phyloP scores from a whole-genome alignment of 352 stramenopile species.

The Phytopythium aichiense region DNA sequence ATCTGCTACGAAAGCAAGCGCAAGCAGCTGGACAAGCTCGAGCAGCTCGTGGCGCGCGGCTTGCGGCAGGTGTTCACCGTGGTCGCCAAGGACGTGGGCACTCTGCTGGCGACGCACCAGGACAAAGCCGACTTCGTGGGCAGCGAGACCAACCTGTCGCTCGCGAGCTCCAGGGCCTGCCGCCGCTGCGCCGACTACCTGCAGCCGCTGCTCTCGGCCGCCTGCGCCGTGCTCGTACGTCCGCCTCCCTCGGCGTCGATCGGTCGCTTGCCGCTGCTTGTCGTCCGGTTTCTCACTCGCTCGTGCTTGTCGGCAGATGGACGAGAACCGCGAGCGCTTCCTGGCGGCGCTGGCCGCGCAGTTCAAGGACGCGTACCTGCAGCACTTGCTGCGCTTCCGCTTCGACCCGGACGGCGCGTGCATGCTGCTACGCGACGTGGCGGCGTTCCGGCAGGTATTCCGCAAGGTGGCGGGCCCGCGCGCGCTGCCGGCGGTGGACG shows the following conservation, averaged over 20 bases:
- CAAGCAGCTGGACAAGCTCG: constrained; percentile 60
- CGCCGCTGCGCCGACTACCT: constrained; percentile 72
- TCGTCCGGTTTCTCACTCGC: no score
- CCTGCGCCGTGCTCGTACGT: constrained; percentile 50
- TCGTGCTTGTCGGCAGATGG: constrained; percentile 21
- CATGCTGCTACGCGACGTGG: constrained; percentile 78
- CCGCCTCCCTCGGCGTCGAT: background rate
- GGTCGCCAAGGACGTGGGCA: constrained; percentile 52
- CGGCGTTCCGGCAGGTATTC: constrained; percentile 70
- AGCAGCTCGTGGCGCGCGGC: constrained; percentile 37
- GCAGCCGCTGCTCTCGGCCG: constrained; percentile 45
- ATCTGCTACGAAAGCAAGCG: constrained; percentile 79
- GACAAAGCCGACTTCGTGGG: constrained; percentile 78
- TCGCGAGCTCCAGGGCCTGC: constrained; percentile 66
- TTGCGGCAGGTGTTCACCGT: constrained; percentile 56
- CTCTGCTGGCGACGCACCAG: constrained; percentile 50
- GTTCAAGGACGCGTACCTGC: constrained; percentile 76
- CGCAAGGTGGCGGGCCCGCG: constrained; percentile 18
- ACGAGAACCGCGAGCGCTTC: constrained; percentile 64
- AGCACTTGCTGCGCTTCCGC: constrained; percentile 68
- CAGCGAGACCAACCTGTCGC: constrained; percentile 66
- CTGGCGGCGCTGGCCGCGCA: constrained; percentile 38
- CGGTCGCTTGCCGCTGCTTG: background rate
- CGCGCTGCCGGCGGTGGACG: constrained; percentile 37
- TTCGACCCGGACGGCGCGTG: constrained; percentile 82